These are phyloP conservation scores for Dipodascus geniculatus DNA, from an alignment of 805 yeast species.

Conservation along the genomic window DNA sequence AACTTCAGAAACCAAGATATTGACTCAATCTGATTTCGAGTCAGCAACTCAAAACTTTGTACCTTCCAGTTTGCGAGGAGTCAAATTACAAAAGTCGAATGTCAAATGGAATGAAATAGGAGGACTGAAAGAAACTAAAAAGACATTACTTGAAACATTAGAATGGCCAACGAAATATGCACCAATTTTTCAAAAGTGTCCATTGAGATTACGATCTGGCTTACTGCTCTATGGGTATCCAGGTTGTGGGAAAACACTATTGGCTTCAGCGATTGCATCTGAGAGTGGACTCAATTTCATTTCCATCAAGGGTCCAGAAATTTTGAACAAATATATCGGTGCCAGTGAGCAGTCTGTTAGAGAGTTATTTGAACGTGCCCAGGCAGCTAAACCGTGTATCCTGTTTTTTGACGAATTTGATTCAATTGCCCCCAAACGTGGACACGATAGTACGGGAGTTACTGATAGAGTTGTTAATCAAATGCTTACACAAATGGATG, in stretches of 20 bases:
- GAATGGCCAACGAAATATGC: slow-evolving; percentile 98
- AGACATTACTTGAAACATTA: slow-evolving; percentile 66
- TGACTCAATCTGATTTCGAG: slow-evolving; percentile 32
- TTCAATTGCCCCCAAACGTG: slow-evolving; percentile 94
- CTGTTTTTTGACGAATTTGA: slow-evolving; percentile 93
- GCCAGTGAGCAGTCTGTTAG: slow-evolving; percentile 93
- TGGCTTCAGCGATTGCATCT: slow-evolving; percentile 88
- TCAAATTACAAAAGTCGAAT: slow-evolving; percentile 66
- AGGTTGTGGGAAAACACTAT: slow-evolving; percentile 90
- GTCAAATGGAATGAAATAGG: slow-evolving; percentile 84
- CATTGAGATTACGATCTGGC: slow-evolving; percentile 81
- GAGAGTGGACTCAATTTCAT: slow-evolving; percentile 92
- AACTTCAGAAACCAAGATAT: slow-evolving; percentile 2
- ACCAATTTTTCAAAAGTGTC: slow-evolving; percentile 84
- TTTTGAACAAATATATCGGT: slow-evolving; percentile 89
- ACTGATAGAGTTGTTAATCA: slow-evolving; percentile 97
- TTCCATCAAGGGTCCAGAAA: slow-evolving; percentile 91
- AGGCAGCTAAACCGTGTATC: slow-evolving; percentile 88
- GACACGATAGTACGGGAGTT: slow-evolving; percentile 95
- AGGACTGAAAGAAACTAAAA: slow-evolving; percentile 68
- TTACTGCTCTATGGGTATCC: slow-evolving; percentile 89
- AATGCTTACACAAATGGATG: slow-evolving; percentile 96
- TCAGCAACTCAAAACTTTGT: slow-evolving; percentile 54
- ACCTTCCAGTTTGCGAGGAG: slow-evolving; percentile 79
- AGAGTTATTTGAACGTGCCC: slow-evolving; percentile 88